phyloP scores from a whole-genome alignment of 805 yeast genomes.

The Schwanniomyces pseudopolymorphus region DNA sequence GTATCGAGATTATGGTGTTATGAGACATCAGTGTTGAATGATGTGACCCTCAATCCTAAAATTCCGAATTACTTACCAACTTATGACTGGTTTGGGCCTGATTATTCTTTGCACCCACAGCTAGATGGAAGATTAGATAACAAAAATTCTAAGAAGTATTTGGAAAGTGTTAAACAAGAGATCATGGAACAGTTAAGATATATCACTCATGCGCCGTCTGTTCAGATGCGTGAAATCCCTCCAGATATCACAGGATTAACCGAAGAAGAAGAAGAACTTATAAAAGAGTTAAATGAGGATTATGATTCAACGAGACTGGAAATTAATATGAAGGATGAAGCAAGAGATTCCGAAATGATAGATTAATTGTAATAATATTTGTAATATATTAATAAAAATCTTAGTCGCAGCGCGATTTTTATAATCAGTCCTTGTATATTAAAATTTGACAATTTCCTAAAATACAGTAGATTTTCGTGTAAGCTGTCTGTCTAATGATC shows the following conservation, averaged over 20 bases:
- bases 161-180: slow-evolving; percentile 75
- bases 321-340: slow-evolving; percentile 23
- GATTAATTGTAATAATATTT: slow-evolving; percentile 8
- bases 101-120: slow-evolving; percentile 81
- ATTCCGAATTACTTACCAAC: slow-evolving; percentile 73
- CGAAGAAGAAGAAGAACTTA: slow-evolving; percentile 40
- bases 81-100: slow-evolving; percentile 85
- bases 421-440: not conserved
- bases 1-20: slow-evolving; percentile 95
- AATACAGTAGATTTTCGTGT: not conserved
- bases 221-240: slow-evolving; percentile 86
- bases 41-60: slow-evolving; percentile 46
- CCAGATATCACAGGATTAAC: slow-evolving; percentile 54
- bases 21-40: slow-evolving; percentile 81
- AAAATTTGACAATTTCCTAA: not conserved
- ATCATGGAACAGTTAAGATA: slow-evolving; percentile 78
- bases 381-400: slow-evolving; percentile 4
- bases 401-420: slow-evolving; percentile 2
- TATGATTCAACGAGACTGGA: slow-evolving; percentile 12
- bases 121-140: slow-evolving; percentile 66
- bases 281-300: slow-evolving; percentile 38
- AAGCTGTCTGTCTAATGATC: not conserved
- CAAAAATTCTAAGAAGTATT: slow-evolving; percentile 76
- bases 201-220: slow-evolving; percentile 91
- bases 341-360: slow-evolving; percentile 20